phyloP scores from a whole-genome alignment of 73 alveolate species.

The Uronychia setigera region DNA sequence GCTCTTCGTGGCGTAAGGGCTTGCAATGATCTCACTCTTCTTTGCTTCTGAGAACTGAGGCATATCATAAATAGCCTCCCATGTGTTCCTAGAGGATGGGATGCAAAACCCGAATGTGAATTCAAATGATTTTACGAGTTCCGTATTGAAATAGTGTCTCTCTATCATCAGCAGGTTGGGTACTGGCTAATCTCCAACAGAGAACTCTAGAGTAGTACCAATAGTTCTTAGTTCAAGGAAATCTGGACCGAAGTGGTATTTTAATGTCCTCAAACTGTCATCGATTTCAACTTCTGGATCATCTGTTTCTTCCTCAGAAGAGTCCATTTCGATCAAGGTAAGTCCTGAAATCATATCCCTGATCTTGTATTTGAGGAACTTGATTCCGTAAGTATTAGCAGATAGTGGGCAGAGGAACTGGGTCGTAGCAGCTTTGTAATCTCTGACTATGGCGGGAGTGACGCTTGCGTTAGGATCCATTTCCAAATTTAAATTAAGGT shows the following conservation, averaged over 20 bases:
- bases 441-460: constrained; percentile 68
- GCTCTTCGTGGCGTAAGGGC: constrained; percentile 75
- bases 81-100: constrained; percentile 69
- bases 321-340: constrained; percentile 69
- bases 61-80: constrained; percentile 77
- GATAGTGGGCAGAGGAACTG: constrained; percentile 61
- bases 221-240: constrained; percentile 69
- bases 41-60: constrained; percentile 74
- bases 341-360: constrained; percentile 72
- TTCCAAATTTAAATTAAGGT: no score
- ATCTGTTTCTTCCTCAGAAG: constrained; percentile 63
- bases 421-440: constrained; percentile 65
- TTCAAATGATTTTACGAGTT: constrained; percentile 71
- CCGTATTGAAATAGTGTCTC: constrained; percentile 84
- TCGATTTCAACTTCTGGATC: no score
- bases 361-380: constrained; percentile 73
- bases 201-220: constrained; percentile 80
- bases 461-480: no score
- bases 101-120: constrained; percentile 77
- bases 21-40: constrained; percentile 65
- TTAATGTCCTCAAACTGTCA: constrained; percentile 53
- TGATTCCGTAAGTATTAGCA: constrained; percentile 68
- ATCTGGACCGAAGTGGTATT: constrained; percentile 78
- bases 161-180: constrained; percentile 79
- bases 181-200: constrained; percentile 81